Evolutionary conservation across 2,329 filamentous ascomycete species (phyloP), one percentile per base, ranked within the genome.

Genomic region (Penicillium brasilianum): DNA sequence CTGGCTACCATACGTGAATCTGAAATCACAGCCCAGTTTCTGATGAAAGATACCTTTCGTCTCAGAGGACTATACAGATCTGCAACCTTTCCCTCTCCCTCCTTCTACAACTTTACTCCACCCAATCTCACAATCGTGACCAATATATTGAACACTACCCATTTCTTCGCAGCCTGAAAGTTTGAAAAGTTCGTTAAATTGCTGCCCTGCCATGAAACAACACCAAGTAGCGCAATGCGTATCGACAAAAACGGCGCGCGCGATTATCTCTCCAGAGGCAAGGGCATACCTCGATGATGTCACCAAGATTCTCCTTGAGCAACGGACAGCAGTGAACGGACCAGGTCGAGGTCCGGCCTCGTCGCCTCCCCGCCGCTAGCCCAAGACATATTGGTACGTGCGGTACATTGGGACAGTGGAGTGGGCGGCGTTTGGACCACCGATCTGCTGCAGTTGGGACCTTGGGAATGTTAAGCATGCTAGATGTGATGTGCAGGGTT

Each of bases 241-340:
- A 55, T 50, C 16, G 49, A 57, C 62, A 22, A 62, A 64, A 62
- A 22, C 55, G 52, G 58, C 28, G 61, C 61, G 34, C 60, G 52
- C 9, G 43, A 56, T 58, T 48, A 52, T 57, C 53, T 57, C 30
- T 10, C 55, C n/a, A 43, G 58, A 59, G 59, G 64, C 51, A 66
- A 66, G 64, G 64, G 64, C 52, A 44, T 16, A 41, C 50, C 51
- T 51, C 25, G 39, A 66, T 66, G 64, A 66, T 65, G 58, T 65
- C 61, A 66, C 32, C 5, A 28, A 9, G 46, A 58, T 63, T 59
- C 56, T 28, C 58, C 62, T 36, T 46, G 49, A 28, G 32, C 36
- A n/a, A 4, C 32, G 18, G 30, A 49, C 22, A 43, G 32, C 10
- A n/a, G 22, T 32, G 32, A 30, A 39, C 34, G 34, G 50, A 30